A percentile compares a stretch with the other conserved stretches of the same genome.
Conservation (phyloP, 1,284 basidiomycete genomes). For the Fomitopsis palustris region DNA sequence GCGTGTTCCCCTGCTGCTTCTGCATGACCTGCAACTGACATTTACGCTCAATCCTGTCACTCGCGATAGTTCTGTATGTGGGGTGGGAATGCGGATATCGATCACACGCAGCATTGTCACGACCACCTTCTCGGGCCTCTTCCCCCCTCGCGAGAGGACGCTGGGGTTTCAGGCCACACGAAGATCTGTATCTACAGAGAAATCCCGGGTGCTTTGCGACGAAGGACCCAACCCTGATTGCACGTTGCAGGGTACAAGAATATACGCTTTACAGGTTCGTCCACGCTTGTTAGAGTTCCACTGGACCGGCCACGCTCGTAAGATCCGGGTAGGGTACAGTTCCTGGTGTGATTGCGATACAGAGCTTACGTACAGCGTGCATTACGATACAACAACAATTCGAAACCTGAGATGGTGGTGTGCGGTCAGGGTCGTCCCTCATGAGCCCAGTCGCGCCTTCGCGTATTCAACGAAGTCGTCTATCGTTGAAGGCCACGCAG, state of each 20-base stretch:
- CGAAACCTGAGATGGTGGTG: background rate
- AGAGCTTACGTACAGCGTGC: background rate
- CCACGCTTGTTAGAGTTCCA: background rate
- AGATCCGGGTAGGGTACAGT: background rate
- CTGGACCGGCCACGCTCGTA: background rate
- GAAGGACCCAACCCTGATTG: background rate
- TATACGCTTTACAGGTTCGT: background rate
- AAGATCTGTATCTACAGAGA: background rate
- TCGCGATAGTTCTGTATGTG: background rate
- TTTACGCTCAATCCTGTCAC: background rate
- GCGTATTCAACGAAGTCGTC: conserved; percentile 85
- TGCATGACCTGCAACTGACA: too few species aligned
- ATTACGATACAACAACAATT: background rate
- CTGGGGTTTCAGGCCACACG: too few species aligned
- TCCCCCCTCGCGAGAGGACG: too few species aligned
- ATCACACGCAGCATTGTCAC: background rate
- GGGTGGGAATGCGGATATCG: background rate
- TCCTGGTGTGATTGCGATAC: conserved; percentile 1
- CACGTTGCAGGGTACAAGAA: background rate
- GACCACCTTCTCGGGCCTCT: background rate
- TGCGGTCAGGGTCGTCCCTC: background rate
- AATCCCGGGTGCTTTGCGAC: background rate
- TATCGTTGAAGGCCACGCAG: conserved; percentile 86
- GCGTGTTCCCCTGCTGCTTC: background rate
- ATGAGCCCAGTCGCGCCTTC: conserved; percentile 32